Evolutionary conservation across 345 rosid species (phyloP).

Genomic region (Trapa bicornis): DNA sequence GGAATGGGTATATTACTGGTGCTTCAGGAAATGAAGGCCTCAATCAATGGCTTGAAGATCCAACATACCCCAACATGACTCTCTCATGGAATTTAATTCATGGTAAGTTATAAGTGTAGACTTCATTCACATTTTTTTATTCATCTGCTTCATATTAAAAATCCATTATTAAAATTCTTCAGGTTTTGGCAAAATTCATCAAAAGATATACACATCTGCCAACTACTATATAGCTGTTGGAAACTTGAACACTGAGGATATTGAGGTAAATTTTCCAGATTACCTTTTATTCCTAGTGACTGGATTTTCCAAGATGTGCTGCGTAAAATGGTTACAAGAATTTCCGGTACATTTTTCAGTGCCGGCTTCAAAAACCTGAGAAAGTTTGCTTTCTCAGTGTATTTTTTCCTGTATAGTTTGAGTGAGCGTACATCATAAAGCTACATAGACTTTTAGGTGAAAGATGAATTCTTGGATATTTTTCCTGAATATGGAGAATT

Average conservation of each 20-base stretch:
- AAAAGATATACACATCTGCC: slow-evolving; percentile 50
- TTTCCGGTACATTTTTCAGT: neutral
- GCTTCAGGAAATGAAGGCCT: slow-evolving; percentile 74
- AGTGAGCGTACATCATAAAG: neutral
- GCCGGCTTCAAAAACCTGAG: neutral
- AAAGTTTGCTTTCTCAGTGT: neutral
- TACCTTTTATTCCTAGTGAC: neutral
- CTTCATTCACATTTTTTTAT: slow-evolving; percentile 3
- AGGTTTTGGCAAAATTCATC: slow-evolving; percentile 62
- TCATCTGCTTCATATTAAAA: slow-evolving; percentile 4
- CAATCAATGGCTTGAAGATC: slow-evolving; percentile 70
- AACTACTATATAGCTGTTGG: slow-evolving; percentile 71
- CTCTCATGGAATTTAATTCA: slow-evolving; percentile 69
- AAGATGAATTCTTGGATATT: neutral
- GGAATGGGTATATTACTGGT: slow-evolving; percentile 59
- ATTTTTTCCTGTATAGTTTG: neutral
- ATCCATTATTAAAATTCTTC: slow-evolving; percentile 10
- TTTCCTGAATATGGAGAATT: neutral
- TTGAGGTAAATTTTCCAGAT: slow-evolving; percentile 39
- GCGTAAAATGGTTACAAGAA: neutral
- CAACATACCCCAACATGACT: slow-evolving; percentile 71
- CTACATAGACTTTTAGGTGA: neutral
- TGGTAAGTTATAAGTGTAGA: slow-evolving; percentile 29
- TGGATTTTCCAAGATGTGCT: neutral
- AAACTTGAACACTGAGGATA: slow-evolving; percentile 59